Evolutionary conservation across 1,139 yeast genomes (phyloP).

Genomic region (Geotrichum aggregatum): DNA sequence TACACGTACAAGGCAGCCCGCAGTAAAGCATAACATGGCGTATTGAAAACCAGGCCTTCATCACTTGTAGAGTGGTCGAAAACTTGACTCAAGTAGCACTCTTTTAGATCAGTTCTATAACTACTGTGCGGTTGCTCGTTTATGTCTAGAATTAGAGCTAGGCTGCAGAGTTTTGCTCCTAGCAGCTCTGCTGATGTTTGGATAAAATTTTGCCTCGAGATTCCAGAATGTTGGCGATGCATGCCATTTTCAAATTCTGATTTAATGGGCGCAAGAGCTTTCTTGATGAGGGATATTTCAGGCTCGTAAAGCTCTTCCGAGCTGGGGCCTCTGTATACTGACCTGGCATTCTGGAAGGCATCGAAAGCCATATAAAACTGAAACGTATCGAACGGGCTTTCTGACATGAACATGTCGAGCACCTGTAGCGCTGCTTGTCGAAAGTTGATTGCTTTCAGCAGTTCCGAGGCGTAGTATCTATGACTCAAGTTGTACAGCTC

Average conservation of each 20-base stretch:
- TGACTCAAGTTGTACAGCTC: conserved; percentile 5
- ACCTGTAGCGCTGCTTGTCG: conserved; percentile 6
- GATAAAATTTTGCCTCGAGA: background rate
- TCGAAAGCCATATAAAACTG: conserved; percentile 15
- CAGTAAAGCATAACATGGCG: conserved; percentile 8
- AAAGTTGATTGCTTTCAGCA: conserved; percentile 11
- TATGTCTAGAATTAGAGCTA: conserved; percentile 1
- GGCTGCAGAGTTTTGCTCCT: conserved; percentile 5
- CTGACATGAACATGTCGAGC: conserved; percentile 6
- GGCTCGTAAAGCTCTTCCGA: conserved; percentile 4
- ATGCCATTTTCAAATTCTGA: background rate
- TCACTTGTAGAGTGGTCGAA: background rate
- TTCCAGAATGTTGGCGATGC: background rate
- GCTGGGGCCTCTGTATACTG: background rate
- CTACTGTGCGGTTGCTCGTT: background rate
- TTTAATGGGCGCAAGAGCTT: conserved; percentile 4
- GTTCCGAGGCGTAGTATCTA: conserved; percentile 14
- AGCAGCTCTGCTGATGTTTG: background rate
- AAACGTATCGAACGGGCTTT: conserved; percentile 10
- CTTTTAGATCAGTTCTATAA: background rate
- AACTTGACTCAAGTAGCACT: conserved; percentile 4
- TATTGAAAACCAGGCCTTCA: background rate
- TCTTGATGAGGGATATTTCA: background rate
- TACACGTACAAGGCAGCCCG: conserved; percentile 15
- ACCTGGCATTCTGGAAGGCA: conserved; percentile 9